Base-by-base conservation (phyloP, 2,329 filamentous ascomycete species). In the Paraconiothyrium sp. region DNA sequence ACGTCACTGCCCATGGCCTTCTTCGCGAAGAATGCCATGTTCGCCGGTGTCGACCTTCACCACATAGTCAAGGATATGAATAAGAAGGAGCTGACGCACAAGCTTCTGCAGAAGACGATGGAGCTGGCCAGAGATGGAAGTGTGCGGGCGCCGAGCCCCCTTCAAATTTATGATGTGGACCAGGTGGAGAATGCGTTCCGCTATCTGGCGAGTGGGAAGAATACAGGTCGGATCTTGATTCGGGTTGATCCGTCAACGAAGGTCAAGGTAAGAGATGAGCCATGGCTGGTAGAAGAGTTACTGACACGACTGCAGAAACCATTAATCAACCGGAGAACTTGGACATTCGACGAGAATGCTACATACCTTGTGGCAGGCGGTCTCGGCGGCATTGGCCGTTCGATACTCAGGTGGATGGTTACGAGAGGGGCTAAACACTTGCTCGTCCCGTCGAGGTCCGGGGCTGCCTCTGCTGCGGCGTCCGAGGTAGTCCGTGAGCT, bases 21-120 rank as follows among this genome's bases (percentile, higher is more conserved):
- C 1, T 52, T 52, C 47, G 27, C 13, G 14, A 34, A 32, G 47
- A 50, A 50, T 4, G 9, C 27, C 24, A n/a, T 34, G 27, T 50
- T n/a, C 14, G 47, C 47, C 13, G 24, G 24, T 22, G 24, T 50
- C 32, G 52, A 49, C n/a, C 43, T 60, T 27, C 4, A 32, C 9
- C 11, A 34, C 14, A 46, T 56, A 4, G 16, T 76, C 77, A 50
- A 63, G 20, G 20, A 20, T 20, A 20, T 20, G 20, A 20, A 20
- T 20, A 24, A 39, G 7, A 30, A 32, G 14, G 27, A 50, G 2
- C 6, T 50, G 3, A 20, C 14, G 14, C 2, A 6, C 4, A 50
- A 14, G 47, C 27, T 34, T 35, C 14, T 35, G 27, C 27, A 35
- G 9, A 8, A 49, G 46, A 34, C 30, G 27, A 50, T 34, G 14